Conservation (phyloP, 257 asterid genomes). For the Plantago major region DNA sequence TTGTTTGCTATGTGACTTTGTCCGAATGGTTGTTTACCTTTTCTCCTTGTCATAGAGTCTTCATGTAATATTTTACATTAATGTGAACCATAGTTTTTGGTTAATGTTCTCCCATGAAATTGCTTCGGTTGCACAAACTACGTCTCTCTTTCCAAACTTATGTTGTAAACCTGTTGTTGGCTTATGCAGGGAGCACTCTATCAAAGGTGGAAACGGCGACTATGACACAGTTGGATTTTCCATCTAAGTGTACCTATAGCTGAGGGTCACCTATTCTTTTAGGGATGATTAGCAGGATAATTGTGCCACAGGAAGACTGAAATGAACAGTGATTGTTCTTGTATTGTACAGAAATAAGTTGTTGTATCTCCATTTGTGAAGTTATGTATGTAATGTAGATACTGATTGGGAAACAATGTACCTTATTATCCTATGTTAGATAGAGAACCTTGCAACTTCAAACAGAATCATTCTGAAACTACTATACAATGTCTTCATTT, state of each 20-base stretch:
- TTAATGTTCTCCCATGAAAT: no score
- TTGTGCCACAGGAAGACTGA: no score
- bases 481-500: background rate
- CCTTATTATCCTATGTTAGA: no score
- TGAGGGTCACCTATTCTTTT: constrained; percentile 4
- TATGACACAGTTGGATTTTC: constrained; percentile 22
- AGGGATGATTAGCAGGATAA: background rate
- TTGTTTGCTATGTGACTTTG: background rate
- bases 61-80: background rate
- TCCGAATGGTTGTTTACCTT: background rate
- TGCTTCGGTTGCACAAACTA: no score
- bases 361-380: background rate
- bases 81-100: background rate
- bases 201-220: constrained; percentile 38
- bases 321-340: background rate
- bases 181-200: constrained; percentile 57
- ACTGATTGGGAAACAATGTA: no score
- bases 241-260: constrained; percentile 6
- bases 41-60: background rate
- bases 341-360: no score
- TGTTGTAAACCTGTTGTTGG: constrained; percentile 3
- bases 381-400: background rate
- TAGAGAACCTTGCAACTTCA: no score
- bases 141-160: background rate
- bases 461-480: background rate